A percentile compares a stretch with the other conserved stretches of the same genome.
phyloP scores from a whole-genome alignment of 1,284 basidiomycete genomes.

The Prillingera fragicola region DNA sequence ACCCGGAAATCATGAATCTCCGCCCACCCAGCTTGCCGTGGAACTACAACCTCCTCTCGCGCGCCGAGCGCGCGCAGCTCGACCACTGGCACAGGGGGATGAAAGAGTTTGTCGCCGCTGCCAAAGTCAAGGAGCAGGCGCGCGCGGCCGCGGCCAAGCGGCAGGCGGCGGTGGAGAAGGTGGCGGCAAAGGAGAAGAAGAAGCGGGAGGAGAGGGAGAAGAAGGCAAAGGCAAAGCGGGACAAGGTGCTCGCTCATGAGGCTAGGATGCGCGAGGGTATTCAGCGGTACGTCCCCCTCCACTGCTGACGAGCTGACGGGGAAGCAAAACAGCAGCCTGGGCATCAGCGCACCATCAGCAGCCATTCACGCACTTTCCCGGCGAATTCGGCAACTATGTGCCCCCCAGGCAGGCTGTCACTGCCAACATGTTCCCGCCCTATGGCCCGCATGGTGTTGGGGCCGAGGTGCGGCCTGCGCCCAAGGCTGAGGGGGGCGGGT shows the following conservation, averaged over 20 bases:
- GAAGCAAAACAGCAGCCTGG: slow-evolving; percentile 13
- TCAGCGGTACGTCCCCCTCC: background rate
- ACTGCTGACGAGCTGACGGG: slow-evolving; percentile 5
- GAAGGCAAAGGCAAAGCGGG: slow-evolving; percentile 12
- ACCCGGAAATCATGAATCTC: background rate
- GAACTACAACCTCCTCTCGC: slow-evolving; percentile 7
- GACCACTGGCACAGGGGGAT: slow-evolving; percentile 18
- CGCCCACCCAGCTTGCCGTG: slow-evolving; percentile 8
- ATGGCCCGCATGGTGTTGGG: background rate
- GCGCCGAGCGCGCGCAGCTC: slow-evolving; percentile 10
- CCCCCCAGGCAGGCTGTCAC: background rate
- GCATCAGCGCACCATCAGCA: slow-evolving; percentile 5
- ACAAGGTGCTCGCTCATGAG: background rate
- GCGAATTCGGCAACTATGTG: background rate
- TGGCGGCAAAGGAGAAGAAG: slow-evolving; percentile 1
- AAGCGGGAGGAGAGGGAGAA: slow-evolving; percentile 10
- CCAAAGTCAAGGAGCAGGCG: background rate
- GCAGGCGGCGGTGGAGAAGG: slow-evolving; percentile 8
- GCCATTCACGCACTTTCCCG: background rate
- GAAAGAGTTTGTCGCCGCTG: slow-evolving; percentile 11
- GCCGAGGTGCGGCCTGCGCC: slow-evolving; percentile 3
- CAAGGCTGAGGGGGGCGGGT: slow-evolving; percentile 11
- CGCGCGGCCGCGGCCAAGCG: background rate
- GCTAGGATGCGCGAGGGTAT: background rate
- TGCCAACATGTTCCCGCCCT: background rate